Percentiles rank a stretch among this genome's conserved stretches.
phyloP scores from a whole-genome alignment of 805 yeast genomes.

The Tetrapisispora nanseiensis region DNA sequence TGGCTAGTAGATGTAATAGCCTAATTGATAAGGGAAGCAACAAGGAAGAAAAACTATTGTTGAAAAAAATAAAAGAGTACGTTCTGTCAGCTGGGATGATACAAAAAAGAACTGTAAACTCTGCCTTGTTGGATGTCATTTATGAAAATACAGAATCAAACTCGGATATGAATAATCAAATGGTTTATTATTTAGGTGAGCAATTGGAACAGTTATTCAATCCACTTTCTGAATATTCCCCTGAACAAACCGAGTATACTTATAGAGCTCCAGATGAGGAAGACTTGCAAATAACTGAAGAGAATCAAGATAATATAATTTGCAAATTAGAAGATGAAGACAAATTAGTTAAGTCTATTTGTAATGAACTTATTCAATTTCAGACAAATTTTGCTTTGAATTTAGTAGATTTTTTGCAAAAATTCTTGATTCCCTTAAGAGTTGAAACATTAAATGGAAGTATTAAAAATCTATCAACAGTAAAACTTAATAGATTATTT shows the following conservation, averaged over 20 bases:
- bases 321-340: not conserved
- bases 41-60: slow-evolving; percentile 41
- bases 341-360: slow-evolving; percentile 25
- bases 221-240: slow-evolving; percentile 84
- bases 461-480: slow-evolving; percentile 44
- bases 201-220: slow-evolving; percentile 85
- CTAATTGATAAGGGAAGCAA: slow-evolving; percentile 19
- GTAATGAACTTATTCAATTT: slow-evolving; percentile 55
- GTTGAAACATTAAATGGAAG: slow-evolving; percentile 52
- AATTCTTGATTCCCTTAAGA: slow-evolving; percentile 69
- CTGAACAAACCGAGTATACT: slow-evolving; percentile 68
- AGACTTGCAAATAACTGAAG: not conserved
- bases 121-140: slow-evolving; percentile 62
- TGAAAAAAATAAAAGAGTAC: slow-evolving; percentile 16
- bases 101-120: slow-evolving; percentile 38
- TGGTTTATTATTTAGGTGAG: slow-evolving; percentile 71
- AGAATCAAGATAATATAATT: slow-evolving; percentile 24
- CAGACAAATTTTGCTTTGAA: slow-evolving; percentile 69
- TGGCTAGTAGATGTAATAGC: slow-evolving; percentile 52
- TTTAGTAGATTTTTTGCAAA: slow-evolving; percentile 66
- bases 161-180: slow-evolving; percentile 58
- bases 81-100: slow-evolving; percentile 57
- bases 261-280: slow-evolving; percentile 49
- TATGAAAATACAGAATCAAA: slow-evolving; percentile 46
- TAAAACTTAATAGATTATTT: slow-evolving; percentile 64